Evolutionary conservation across 169 alveolate genomes (phyloP), one percentile per base, ranked within the genome.

Genomic region (Eimeria sp.): DNA sequence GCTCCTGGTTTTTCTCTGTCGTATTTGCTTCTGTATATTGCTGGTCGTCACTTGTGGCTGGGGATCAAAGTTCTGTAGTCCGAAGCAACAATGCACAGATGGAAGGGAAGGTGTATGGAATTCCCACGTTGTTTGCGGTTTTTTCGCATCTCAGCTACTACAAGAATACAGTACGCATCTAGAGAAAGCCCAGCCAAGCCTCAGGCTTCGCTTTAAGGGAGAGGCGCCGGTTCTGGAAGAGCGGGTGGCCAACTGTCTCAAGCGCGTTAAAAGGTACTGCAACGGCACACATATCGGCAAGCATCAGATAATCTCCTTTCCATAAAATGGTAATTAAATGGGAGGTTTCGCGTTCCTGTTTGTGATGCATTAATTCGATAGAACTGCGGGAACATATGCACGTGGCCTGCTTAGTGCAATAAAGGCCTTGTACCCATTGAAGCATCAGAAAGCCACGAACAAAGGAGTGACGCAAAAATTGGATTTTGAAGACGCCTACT

Each of bases 181-280:
- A 3, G 25, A 25, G 18, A 34, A 30, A 10, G 90, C 90, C 51
- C 90, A 47, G 30, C 14, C 67, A 9, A 25, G 25, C 73, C n/a
- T 82, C 51, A 47, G 90, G 20, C 49, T n/a, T 45, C 90, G 90
- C 9, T 47, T 51, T 40, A 27, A 82, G 20, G 67, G 73, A 10
- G 72, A 54, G 34, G 72, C 90, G 27, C 72, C 34, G 58, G 73
- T 82, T 9, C 72, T 82, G 90, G 72, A 54, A 54, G 90, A 82
- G 25, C 30, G 90, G 58, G 30, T 82, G 30, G 47, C 67, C 73
- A 47, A 49, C 6, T 82, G 63, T 54, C 27, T 82, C 13, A 82
- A 54, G 49, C 90, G 58, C 72, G 72, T 82, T 61, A 82, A 51
- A 40, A 82, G 90, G 90, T 82, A 49, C 27, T 54, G 0, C 40